Evolutionary conservation across 2,329 filamentous ascomycete species (phyloP), one percentile per base, ranked within the genome.

Genomic region (Alternaria sp.): DNA sequence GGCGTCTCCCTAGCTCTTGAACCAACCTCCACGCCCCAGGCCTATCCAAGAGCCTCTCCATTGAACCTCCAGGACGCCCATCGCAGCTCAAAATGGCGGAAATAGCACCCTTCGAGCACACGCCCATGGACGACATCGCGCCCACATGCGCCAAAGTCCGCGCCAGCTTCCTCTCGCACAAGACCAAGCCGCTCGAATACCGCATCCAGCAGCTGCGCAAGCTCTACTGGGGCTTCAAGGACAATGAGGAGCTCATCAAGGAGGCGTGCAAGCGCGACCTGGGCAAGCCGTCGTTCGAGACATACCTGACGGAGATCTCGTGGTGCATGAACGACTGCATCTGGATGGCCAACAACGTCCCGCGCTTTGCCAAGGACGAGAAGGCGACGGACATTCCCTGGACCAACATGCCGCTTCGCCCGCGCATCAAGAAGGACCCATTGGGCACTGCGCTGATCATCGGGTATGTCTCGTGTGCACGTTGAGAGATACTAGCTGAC

Each of bases 171-270:
- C 85, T 86, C 71, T 87, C 91, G 17, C 90, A 93, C 79, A 91
- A 90, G 82, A 97, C 94, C 46, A 93, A 93, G 77, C 87, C 92
- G 58, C 78, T 97, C 64, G 87, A 92, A 74, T 98, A 91, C 83
- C 90, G 96, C 67, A 85, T 94, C 67, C 85, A 88, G 58, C 96
- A 98, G 85, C 88, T 99, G 65, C 91, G 94, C 72, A 95, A 93
- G 86, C 89, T 98, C 60, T 98, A 97, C 85, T 98, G 96, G 96
- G 93, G 88, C 8, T 80, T 97, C 70, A 89, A 89, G 68, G 95
- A 98, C 84, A 90, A 92, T 78, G 86, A 89, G 60, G 84, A 88
- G 49, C 87, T 90, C 71, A 85, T 98, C 65, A 77, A 88, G 69
- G 91, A 93, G 78, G 93, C 95, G 21, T 87, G 93, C 77, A 85